Percentiles rank a stretch among this genome's conserved stretches.
Conservation (phyloP, 2,329 filamentous ascomycete genomes). For the Paraphaeosphaeria sporulosa region DNA sequence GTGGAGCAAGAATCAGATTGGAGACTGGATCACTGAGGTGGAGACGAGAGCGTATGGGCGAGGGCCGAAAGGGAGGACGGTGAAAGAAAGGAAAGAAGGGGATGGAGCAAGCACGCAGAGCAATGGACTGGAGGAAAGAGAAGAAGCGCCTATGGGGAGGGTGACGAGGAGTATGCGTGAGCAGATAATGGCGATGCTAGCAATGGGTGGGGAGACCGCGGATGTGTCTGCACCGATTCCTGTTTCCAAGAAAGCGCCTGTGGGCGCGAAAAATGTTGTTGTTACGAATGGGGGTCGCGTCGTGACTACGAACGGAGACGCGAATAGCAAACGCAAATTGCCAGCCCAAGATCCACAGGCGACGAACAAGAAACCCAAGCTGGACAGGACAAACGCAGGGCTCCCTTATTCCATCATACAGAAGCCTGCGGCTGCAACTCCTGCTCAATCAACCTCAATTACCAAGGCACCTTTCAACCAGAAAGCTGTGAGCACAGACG, state of each 20-base stretch:
- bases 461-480: not conserved
- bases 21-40: conserved; percentile 28
- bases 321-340: conserved; percentile 15
- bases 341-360: conserved; percentile 12
- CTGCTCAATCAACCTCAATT: not conserved
- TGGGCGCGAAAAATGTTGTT: too few species aligned
- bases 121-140: not conserved
- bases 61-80: conserved; percentile 7
- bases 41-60: conserved; percentile 28
- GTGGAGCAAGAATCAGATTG: conserved; percentile 17
- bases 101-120: conserved; percentile 3
- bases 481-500: not conserved
- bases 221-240: not conserved
- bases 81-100: not conserved
- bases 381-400: not conserved
- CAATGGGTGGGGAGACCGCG: not conserved
- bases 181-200: not conserved
- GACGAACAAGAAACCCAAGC: conserved; percentile 16
- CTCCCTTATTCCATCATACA: not conserved
- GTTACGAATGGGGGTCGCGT: not conserved
- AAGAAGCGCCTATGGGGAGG: not conserved
- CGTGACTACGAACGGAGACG: not conserved
- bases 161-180: conserved; percentile 1
- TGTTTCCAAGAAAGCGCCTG: not conserved
- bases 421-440: not conserved